These are phyloP conservation scores for Trichoderma semiorbis DNA, from an alignment of 2,329 filamentous ascomycete species.

Conservation along the genomic window DNA sequence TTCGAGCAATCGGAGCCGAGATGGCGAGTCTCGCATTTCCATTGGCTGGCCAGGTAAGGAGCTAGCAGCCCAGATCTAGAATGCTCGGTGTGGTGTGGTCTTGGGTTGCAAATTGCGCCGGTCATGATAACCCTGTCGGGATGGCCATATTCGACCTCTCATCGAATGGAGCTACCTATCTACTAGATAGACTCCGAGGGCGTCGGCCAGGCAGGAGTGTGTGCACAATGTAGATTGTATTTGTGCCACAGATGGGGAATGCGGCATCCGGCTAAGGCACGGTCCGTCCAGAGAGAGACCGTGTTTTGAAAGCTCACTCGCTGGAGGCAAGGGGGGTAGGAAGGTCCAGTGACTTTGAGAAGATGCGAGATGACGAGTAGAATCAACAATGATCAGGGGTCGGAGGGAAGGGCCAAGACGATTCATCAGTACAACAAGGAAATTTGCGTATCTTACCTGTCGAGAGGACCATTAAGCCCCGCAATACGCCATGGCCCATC, in stretches of 20 bases:
- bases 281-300: neutral
- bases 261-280: conserved; percentile 1
- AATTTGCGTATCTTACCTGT: conserved; percentile 67
- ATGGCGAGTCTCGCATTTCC: conserved; percentile 31
- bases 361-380: conserved; percentile 39
- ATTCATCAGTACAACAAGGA: neutral
- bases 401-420: conserved; percentile 16
- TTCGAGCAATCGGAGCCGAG: conserved; percentile 48
- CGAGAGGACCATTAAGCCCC: conserved; percentile 71
- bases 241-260: neutral
- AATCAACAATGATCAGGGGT: conserved; percentile 29
- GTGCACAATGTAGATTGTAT: neutral
- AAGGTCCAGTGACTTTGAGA: conserved; percentile 44
- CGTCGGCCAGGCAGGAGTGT: neutral
- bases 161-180: conserved; percentile 1
- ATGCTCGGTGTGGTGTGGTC: conserved; percentile 19
- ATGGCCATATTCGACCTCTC: neutral
- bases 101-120: conserved; percentile 10
- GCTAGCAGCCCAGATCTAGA: conserved; percentile 22
- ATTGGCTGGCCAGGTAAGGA: conserved; percentile 37
- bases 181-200: conserved; percentile 18
- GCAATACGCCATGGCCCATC: conserved; percentile 73
- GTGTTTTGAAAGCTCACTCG: conserved; percentile 13
- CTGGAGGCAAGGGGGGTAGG: conserved; percentile 35
- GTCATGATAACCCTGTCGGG: neutral